Evolutionary conservation across 73 alveolate species (phyloP), one percentile per base, ranked within the genome.

Genomic region (Effrenium voratum): DNA sequence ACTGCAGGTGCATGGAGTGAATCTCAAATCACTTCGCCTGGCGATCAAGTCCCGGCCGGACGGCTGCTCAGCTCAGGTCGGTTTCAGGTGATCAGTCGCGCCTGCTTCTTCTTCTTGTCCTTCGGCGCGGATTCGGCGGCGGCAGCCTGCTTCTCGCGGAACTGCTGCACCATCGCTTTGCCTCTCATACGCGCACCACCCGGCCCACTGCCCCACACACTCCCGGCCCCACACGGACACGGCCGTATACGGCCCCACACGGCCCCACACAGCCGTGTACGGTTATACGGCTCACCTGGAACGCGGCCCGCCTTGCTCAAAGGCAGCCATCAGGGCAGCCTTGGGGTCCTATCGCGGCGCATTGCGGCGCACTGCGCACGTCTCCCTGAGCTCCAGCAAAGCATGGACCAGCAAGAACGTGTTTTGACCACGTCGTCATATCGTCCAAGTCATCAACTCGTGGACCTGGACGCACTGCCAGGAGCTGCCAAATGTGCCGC

Each of bases 101-200:
- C 91, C 91, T 80, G 91, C 68, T 80, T 80, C 70, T 80, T 80
- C 70, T 80, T 80, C 91, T 80, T 80, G 46, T 80, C 91, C 70
- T 46, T 44, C 91, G 44, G 44, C 32, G 44, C 91, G 46, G 91
- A 40, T 80, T 80, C 46, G 70, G 91, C 46, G 1, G 91, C 91
- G 44, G 44, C 91, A 26, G 46, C 91, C 45, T 80, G 91, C 91
- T 80, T 80, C 45, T 66, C 91, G 15, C 16, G 40, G 72, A 80
- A 15, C 91, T 80, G 91, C 68, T 80, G 91, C 19, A 45, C 66
- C 91, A 45, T 28, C 68, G 44, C 91, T 68, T 32, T 80, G 22
- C 91, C 91, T 80, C 16, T 2, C 72, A 57, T 57, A 30, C 6
- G 72, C 3, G 72, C 28, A 22, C 28, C 72, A 57, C 72, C 16